phyloP scores from a whole-genome alignment of 495 filamentous ascomycete species.

The Xylaria grammica region DNA sequence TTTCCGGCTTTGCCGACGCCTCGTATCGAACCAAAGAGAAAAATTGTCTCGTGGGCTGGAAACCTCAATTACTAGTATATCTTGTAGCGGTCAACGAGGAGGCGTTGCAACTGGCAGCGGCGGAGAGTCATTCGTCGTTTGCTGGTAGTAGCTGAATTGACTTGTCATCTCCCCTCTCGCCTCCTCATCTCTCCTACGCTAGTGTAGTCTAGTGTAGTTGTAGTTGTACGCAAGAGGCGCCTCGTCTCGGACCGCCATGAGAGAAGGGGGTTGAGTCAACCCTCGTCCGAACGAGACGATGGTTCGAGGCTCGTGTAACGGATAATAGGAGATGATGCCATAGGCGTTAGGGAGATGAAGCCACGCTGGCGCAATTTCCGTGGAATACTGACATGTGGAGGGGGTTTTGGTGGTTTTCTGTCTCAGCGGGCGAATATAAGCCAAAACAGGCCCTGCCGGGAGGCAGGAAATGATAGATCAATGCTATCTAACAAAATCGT shows the following conservation, averaged over 20 bases:
- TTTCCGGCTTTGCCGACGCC: not conserved
- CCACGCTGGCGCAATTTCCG: not conserved
- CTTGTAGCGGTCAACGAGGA: slow-evolving; percentile 16
- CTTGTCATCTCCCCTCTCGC: no score
- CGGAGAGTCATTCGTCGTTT: not conserved
- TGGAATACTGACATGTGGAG: not conserved
- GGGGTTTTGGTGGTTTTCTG: not conserved
- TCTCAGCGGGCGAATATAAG: not conserved
- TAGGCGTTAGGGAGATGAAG: no score
- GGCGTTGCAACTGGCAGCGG: not conserved
- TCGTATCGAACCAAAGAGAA: not conserved
- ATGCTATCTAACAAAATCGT: not conserved
- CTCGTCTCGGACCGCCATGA: not conserved
- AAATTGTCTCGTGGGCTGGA: not conserved
- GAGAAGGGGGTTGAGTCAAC: no score
- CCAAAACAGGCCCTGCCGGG: not conserved
- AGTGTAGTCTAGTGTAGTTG: no score
- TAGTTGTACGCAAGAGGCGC: no score
- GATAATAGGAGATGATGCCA: no score
- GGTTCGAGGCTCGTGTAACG: no score
- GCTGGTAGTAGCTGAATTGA: not conserved
- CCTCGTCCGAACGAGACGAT: no score
- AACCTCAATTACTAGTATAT: not conserved
- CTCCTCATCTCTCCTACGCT: no score
- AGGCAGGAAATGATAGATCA: slow-evolving; percentile 2